Evolutionary conservation across 2,329 filamentous ascomycete species (phyloP).

Genomic region (Aspergillus amoenus): DNA sequence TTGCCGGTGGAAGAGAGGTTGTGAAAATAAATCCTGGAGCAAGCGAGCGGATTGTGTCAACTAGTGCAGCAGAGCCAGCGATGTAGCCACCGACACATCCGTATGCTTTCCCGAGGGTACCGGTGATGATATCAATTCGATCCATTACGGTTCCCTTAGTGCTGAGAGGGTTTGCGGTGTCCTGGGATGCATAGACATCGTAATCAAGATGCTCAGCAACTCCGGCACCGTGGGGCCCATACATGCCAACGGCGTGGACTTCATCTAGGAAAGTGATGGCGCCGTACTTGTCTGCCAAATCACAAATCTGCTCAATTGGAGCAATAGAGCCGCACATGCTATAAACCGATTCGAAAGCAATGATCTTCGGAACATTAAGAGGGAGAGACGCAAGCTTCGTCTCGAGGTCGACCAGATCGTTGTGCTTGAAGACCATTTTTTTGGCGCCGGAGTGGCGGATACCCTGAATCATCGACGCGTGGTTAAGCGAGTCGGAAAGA

Average conservation of each 20-base stretch:
- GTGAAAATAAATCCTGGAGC: conserved; percentile 99
- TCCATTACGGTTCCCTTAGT: conserved; percentile 83
- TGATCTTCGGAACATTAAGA: conserved; percentile 87
- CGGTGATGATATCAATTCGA: conserved; percentile 95
- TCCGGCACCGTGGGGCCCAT: conserved; percentile 90
- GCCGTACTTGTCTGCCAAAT: conserved; percentile 95
- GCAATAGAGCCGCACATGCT: conserved; percentile 99
- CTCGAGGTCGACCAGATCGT: conserved; percentile 90
- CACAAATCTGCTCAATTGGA: conserved; percentile 92
- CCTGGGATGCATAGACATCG: conserved; percentile 75
- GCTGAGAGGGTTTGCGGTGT: conserved; percentile 49
- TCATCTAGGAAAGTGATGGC: conserved; percentile 97
- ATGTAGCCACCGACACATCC: conserved; percentile 98
- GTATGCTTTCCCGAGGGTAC: conserved; percentile 95
- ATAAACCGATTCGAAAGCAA: conserved; percentile 98
- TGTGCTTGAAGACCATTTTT: conserved; percentile 99
- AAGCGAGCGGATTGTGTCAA: conserved; percentile 90
- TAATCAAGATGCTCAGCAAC: conserved; percentile 97
- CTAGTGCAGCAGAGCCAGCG: conserved; percentile 78
- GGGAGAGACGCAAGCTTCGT: conserved; percentile 87
- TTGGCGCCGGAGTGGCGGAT: conserved; percentile 95
- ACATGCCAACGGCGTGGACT: conserved; percentile 99
- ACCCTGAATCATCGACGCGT: conserved; percentile 98
- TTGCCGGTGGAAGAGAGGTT: conserved; percentile 90
- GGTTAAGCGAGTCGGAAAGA: conserved; percentile 94